phyloP scores from a whole-genome alignment of 768 basidiomycete species.

The Xerocomellus intermedius region DNA sequence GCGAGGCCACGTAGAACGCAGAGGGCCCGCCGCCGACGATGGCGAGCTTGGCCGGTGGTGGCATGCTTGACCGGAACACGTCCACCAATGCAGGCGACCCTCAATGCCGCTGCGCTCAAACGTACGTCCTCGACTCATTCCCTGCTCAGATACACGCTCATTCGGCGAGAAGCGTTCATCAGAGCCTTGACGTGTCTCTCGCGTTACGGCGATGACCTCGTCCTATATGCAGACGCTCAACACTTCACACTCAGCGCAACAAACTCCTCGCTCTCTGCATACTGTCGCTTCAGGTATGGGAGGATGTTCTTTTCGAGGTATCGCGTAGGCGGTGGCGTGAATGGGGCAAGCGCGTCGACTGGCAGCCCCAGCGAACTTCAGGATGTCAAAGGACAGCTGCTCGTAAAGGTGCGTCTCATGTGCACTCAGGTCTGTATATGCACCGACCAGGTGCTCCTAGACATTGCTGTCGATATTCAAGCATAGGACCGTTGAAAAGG shows the following conservation, averaged over 20 bases:
- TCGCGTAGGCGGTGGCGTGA: slow-evolving; percentile 35
- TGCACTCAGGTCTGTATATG: not conserved
- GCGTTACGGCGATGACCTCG: slow-evolving; percentile 79
- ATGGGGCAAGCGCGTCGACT: slow-evolving; percentile 12
- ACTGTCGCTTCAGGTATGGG: slow-evolving; percentile 72
- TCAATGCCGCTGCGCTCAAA: slow-evolving; percentile 57
- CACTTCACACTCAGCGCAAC: slow-evolving; percentile 66
- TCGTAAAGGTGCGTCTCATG: slow-evolving; percentile 54
- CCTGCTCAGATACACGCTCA: slow-evolving; percentile 21
- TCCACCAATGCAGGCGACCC: slow-evolving; percentile 60
- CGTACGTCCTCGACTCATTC: slow-evolving; percentile 30
- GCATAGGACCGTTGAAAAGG: slow-evolving; percentile 72
- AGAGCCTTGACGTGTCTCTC: slow-evolving; percentile 75
- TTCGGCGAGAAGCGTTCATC: slow-evolving; percentile 56
- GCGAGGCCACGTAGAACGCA: slow-evolving; percentile 91
- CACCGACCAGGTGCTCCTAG: slow-evolving; percentile 34
- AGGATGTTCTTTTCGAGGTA: slow-evolving; percentile 72
- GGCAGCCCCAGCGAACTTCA: slow-evolving; percentile 32
- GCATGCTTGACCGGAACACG: slow-evolving; percentile 9
- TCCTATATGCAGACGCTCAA: slow-evolving; percentile 62
- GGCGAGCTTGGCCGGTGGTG: slow-evolving; percentile 63
- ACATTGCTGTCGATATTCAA: slow-evolving; percentile 71
- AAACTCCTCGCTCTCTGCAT: slow-evolving; percentile 80
- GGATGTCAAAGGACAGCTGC: slow-evolving; percentile 63
- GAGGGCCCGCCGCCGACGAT: slow-evolving; percentile 94